These are phyloP conservation scores for Dendrobium catenatum DNA, from an alignment of 106 monocot genomes.

Conservation along the genomic window DNA sequence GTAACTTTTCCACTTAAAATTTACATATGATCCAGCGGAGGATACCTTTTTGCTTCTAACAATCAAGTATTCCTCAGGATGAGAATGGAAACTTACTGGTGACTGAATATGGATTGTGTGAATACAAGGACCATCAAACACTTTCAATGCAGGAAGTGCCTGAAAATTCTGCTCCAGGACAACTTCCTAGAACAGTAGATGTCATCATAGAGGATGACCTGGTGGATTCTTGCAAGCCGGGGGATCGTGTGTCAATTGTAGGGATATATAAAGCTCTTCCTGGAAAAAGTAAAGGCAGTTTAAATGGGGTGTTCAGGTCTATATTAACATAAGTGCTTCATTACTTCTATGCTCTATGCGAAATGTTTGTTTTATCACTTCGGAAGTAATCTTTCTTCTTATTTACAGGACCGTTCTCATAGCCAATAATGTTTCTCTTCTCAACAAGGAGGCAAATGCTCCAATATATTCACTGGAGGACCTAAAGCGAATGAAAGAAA, in stretches of 20 bases:
- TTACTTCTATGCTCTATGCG: neutral
- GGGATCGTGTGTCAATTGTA: constrained; percentile 85
- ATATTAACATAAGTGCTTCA: neutral
- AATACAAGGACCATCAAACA: constrained; percentile 99
- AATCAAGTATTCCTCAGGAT: constrained; percentile 47
- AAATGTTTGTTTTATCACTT: neutral
- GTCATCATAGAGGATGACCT: constrained; percentile 95
- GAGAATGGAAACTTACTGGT: constrained; percentile 91
- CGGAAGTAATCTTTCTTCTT: neutral
- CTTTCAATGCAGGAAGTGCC: constrained; percentile 99
- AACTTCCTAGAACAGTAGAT: constrained; percentile 97
- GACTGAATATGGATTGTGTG: constrained; percentile 91
- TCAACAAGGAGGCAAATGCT: constrained; percentile 97
- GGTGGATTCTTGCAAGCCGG: constrained; percentile 96
- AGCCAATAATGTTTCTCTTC: constrained; percentile 81
- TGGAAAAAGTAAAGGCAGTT: constrained; percentile 88
- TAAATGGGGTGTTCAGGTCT: constrained; percentile 91
- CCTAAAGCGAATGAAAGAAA: constrained; percentile 79
- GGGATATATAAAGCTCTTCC: constrained; percentile 93
- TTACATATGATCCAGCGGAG: neutral
- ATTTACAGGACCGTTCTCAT: constrained; percentile 81
- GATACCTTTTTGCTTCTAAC: neutral
- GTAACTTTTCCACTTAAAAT: constrained; percentile 34
- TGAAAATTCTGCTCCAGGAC: constrained; percentile 95
- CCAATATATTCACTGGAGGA: constrained; percentile 67